Evolutionary conservation across 2,329 filamentous ascomycete genomes (phyloP), one percentile per base, ranked within the genome.

Genomic region (Ceratocystiopsis sp.): DNA sequence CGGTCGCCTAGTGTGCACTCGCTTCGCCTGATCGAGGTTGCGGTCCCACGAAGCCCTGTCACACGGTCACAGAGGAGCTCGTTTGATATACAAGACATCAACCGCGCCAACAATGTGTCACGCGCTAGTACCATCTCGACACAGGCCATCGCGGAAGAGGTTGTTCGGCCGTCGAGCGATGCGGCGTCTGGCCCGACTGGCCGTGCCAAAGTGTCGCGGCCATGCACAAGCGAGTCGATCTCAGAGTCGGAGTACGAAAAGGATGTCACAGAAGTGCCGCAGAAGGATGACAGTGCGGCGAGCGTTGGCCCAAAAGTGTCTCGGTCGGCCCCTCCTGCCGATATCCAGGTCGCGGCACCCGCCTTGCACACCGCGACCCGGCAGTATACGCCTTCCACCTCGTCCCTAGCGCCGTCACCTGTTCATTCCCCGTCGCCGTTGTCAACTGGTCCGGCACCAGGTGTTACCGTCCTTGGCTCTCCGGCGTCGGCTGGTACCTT

Each of bases 1-100:
- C 57, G 64, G 38, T 61, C 66, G 5, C 59, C 67, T 3, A 74
- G 70, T 49, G 61, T 73, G 16, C 66, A 67, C 47, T 75, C 72
- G 3, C 67, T 69, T 34, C 68, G 73, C n/a, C 60, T 77, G 34
- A 69, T 76, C 21, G 71, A 76, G 34, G 71, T 76, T 6, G 51
- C 64, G 10, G 63, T 62, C 12, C 68, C 68, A 17, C 68, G 67
- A 48, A 73, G 68, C 48, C 68, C 70, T 13, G 57, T 56, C 14
- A 53, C 57, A 11, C 60, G 60, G 37, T 72, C 71, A n/a, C 64
- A 67, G 35, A 59, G 63, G 38, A 64, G 61, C 25, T 74, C 69
- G 0, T 50, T 65, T 1, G 69, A 71, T 18, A 56, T 60, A 3
- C 49, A 55, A 13, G 67, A 69, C 33, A 8, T 21, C 21, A 21